Evolutionary conservation across 306 rosid species (phyloP).

Genomic region (Quercus mongolica): DNA sequence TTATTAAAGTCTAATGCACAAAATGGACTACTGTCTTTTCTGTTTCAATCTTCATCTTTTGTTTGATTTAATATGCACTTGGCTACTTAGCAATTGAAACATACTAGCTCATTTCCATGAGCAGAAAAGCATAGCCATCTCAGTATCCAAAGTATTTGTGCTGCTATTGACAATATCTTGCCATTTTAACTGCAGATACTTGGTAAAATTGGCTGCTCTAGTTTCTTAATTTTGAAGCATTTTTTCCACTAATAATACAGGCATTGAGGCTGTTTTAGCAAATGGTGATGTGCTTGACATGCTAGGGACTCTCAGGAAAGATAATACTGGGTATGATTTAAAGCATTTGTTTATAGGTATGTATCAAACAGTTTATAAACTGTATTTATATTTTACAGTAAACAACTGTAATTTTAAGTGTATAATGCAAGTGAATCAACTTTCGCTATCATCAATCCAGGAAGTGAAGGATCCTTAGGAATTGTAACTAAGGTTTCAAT

Average conservation of each 20-base stretch:
- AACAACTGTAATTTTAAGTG: slow-evolving; percentile 1
- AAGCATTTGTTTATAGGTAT: slow-evolving; percentile 95
- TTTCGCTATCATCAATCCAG: slow-evolving; percentile 40
- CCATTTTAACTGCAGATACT: slow-evolving; percentile 12
- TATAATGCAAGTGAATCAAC: slow-evolving; percentile 12
- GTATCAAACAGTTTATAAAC: slow-evolving; percentile 1
- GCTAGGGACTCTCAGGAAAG: slow-evolving; percentile 90
- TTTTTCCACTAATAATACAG: slow-evolving; percentile 39
- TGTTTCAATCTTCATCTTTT: neutral
- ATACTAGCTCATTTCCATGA: slow-evolving; percentile 11
- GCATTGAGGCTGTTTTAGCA: slow-evolving; percentile 90
- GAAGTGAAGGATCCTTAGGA: slow-evolving; percentile 99
- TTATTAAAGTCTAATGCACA: neutral
- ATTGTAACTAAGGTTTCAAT: slow-evolving; percentile 88
- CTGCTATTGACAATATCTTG: slow-evolving; percentile 15
- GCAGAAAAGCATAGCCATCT: slow-evolving; percentile 14
- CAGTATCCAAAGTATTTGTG: neutral
- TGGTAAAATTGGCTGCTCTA: slow-evolving; percentile 9
- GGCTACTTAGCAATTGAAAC: neutral
- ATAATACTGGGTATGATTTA: slow-evolving; percentile 92
- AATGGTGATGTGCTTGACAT: slow-evolving; percentile 87
- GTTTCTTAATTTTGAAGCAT: slow-evolving; percentile 21
- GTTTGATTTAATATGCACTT: neutral
- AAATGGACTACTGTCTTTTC: slow-evolving; percentile 17
- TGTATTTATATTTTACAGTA: slow-evolving; percentile 8